Base-by-base conservation (phyloP, 345 rosid species). In the Lepidium didymum region DNA sequence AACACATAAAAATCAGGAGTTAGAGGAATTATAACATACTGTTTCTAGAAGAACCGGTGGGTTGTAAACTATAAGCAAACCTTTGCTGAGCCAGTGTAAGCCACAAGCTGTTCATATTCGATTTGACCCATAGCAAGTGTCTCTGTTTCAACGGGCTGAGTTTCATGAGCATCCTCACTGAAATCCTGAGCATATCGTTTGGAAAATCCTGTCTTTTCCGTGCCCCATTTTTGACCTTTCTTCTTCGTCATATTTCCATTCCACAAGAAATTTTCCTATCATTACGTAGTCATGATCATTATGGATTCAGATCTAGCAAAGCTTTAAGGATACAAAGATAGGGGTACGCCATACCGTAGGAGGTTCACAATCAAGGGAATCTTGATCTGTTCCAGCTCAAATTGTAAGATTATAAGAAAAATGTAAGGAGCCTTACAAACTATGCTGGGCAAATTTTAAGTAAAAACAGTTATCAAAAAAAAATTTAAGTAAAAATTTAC, bases 201-300 rank as follows among this genome's bases (percentile, higher is more conserved):
- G 27, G 70, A 60, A 38, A 76, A 78, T 44, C 81, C 72, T 46
- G 71, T 67, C 74, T 85, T 91, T 77, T 89, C 90, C 64, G 37
- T 81, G 38, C 96, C 96, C 97, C 99, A 91, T 70, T 89, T 91
- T 75, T 95, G 96, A 33, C 96, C 96, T 77, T 78, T 91, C 85
- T 80, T 95, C 81, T 95, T 95, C 78, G 90, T 88, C 73, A 83
- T 89, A 73, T 73, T 79, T 68, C 96, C 93, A 73, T 83, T 95
- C 99, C 97, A 91, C 46, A 75, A 78, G 73, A 83, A 82, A 8
- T 65, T 80, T 69, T 85, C 83, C 93, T 89, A 80, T 62, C 31
- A 58, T 16, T 10, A 60, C 4, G 49, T 37, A 60, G 18, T 31
- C 57, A 37, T 19, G 57, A 47, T 53, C 52, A 62, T 47, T 70